Conservation (phyloP, 768 basidiomycete species). For the Rhodotorula toruloides region DNA sequence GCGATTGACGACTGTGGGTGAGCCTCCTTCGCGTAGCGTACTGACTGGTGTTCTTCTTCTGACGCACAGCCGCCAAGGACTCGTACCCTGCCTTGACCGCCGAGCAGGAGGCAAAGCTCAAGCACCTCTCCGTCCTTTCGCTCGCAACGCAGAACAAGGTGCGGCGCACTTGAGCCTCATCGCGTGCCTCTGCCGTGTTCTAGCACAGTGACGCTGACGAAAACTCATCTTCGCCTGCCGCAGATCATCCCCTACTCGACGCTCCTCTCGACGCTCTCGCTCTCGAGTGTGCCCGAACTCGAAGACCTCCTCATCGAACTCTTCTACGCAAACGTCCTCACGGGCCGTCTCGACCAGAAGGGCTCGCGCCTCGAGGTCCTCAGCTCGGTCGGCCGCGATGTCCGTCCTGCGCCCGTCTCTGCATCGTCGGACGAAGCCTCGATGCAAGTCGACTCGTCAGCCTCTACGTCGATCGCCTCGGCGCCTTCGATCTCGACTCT, state of each 20-base stretch:
- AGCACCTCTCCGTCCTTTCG: constrained; percentile 84
- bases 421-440: constrained; percentile 62
- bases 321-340: constrained; percentile 83
- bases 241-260: constrained; percentile 73
- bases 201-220: background rate
- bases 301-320: constrained; percentile 97
- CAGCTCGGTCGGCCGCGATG: constrained; percentile 84
- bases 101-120: constrained; percentile 78
- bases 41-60: background rate
- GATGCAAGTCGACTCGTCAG: constrained; percentile 58
- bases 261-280: constrained; percentile 65
- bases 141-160: constrained; percentile 65
- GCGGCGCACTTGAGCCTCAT: constrained; percentile 1
- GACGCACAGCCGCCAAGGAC: constrained; percentile 57
- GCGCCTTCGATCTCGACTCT: background rate
- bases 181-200: background rate
- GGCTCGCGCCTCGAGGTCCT: constrained; percentile 83
- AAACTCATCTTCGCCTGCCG: background rate
- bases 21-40: background rate
- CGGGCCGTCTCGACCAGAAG: constrained; percentile 89
- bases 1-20: background rate
- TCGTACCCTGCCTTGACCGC: constrained; percentile 64
- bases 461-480: constrained; percentile 59
- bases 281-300: constrained; percentile 75
- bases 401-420: constrained; percentile 51